Conservation (phyloP, 345 rosid genomes). For the Angophora floribunda region DNA sequence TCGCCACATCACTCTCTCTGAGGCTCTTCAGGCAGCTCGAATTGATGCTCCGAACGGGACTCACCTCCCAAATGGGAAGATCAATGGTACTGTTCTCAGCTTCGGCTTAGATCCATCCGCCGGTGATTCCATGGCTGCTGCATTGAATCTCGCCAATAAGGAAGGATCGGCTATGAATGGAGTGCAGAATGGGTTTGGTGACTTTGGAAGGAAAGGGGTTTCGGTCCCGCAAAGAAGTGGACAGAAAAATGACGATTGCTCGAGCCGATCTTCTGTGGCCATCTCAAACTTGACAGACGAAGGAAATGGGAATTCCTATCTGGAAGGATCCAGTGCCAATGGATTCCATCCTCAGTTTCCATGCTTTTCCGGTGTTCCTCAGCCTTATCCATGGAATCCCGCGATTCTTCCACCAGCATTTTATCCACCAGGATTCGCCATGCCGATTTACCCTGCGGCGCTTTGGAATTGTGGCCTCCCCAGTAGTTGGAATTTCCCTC, state of each 20-base stretch:
- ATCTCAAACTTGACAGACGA: constrained; percentile 25
- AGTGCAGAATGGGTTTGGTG: constrained; percentile 20
- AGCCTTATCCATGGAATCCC: constrained; percentile 77
- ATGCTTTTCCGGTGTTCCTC: constrained; percentile 59
- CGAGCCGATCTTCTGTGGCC: constrained; percentile 43
- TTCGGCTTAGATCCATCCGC: constrained; percentile 37
- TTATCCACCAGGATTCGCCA: constrained; percentile 57
- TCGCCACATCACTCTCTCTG: constrained; percentile 64
- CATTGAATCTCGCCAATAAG: constrained; percentile 32
- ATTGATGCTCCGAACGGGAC: constrained; percentile 36
- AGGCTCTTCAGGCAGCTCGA: constrained; percentile 66
- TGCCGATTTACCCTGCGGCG: constrained; percentile 55
- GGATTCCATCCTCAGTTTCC: constrained; percentile 42
- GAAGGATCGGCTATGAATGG: constrained; percentile 24
- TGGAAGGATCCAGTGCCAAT: constrained; percentile 28
- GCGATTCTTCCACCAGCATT: constrained; percentile 41
- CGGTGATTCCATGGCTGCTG: constrained; percentile 30
- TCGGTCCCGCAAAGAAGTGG: neutral
- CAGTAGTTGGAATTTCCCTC: constrained; percentile 48
- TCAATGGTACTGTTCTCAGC: constrained; percentile 54
- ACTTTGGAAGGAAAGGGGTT: neutral
- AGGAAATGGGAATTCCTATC: constrained; percentile 9
- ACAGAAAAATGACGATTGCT: constrained; percentile 49
- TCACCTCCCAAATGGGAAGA: constrained; percentile 23
- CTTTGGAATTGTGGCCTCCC: constrained; percentile 36